Base-by-base conservation (phyloP, 2,329 filamentous ascomycete genomes). In the Tolypocladium ovalisporum region DNA sequence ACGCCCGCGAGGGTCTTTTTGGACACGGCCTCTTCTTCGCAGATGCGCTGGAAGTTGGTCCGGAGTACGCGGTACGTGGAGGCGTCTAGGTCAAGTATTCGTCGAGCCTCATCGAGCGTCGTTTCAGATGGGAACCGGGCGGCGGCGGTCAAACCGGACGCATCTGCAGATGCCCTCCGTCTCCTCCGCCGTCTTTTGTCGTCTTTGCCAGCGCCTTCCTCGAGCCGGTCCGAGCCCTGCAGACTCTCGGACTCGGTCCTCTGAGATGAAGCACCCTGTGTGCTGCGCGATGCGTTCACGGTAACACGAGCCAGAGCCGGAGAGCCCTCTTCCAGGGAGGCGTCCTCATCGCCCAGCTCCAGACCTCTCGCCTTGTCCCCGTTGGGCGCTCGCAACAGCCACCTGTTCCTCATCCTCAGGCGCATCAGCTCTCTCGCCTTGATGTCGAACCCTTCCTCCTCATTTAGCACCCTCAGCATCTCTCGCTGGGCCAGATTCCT, bases 101-200 rank as follows among this genome's bases (percentile, higher is more conserved):
- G 78, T 66, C 90, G 89, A 66, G 87, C 86, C 70, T 93, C 88
- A 62, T 89, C 86, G 58, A 94, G 81, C 0, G 89, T 92, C 15
- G 87, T 92, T 70, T 94, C 89, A 0, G 89, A 93, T 1, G 88
- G 88, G 61, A 90, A 94, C 27, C 89, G 83, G 17, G 87, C 86
- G 17, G 87, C 85, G 17, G 87, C 86, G 17, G 87, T 85, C 24
- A 85, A 82, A 5, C 85, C 83, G 1, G 85, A 80, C 8, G 83
- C 82, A 66, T 89, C 86, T 40, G 86, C 80, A 17, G 86, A 83
- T 32, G 88, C 69, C 2, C 85, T 85, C 47, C 81, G 85, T 77
- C 84, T 88, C n/a, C 81, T 82, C 63, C 83, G 79, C 56, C 85
- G 87, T 52, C 86, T 79, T 60, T 63, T 65, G 40, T 62, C 60